Conservation (phyloP, 129 eudicot genomes). For the Flaveria brownii region DNA sequence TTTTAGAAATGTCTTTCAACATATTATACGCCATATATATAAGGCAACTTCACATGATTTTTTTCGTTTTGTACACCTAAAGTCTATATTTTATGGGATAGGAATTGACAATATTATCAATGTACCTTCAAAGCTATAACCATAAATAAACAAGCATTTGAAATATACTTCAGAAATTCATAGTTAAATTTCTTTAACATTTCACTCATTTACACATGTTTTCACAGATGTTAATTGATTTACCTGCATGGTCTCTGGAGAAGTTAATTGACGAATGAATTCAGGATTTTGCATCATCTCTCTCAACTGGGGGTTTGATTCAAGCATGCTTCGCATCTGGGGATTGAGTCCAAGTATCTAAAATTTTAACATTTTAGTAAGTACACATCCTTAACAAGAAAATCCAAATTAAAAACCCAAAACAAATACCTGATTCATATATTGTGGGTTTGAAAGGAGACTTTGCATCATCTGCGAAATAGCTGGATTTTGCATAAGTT, state of each 20-base stretch:
- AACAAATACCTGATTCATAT: slow-evolving; percentile 70
- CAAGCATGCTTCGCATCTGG: slow-evolving; percentile 65
- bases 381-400: slow-evolving; percentile 2
- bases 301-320: slow-evolving; percentile 72
- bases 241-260: slow-evolving; percentile 80
- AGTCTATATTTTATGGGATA: not conserved
- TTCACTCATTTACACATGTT: not conserved
- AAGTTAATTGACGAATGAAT: slow-evolving; percentile 50
- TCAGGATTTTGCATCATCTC: slow-evolving; percentile 92
- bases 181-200: slow-evolving; percentile 8
- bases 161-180: not conserved
- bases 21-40: not conserved
- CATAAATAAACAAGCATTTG: not conserved
- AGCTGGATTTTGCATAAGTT: slow-evolving; percentile 79
- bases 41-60: not conserved
- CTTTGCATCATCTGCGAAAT: slow-evolving; percentile 80
- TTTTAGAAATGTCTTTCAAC: not conserved
- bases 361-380: slow-evolving; percentile 14
- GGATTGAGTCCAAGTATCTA: slow-evolving; percentile 68
- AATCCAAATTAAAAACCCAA: not conserved
- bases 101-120: not conserved
- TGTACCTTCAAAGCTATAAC: slow-evolving; percentile 7
- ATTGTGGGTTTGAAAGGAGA: slow-evolving; percentile 82
- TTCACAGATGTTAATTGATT: not conserved
- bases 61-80: not conserved